Evolutionary conservation across 2,329 filamentous ascomycete genomes (phyloP).

Genomic region (Scedosporium boydii): DNA sequence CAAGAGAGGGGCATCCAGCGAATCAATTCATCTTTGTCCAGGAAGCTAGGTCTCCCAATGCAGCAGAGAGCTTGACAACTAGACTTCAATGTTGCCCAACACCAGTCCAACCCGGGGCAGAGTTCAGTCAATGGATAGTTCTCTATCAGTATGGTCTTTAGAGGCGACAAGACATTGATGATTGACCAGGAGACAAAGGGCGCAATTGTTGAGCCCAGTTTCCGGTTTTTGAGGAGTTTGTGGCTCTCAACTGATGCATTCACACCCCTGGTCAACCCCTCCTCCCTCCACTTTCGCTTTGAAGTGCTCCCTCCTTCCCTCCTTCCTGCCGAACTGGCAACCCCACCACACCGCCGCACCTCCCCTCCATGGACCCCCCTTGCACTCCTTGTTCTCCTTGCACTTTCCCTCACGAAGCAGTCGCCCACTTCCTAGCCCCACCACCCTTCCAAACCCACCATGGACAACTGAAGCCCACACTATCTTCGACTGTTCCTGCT

Average conservation of each 20-base stretch:
- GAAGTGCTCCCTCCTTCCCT: neutral
- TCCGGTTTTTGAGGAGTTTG: neutral
- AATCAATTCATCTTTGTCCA: too few species aligned
- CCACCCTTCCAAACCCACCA: neutral
- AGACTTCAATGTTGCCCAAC: too few species aligned
- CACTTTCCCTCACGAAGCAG: too few species aligned
- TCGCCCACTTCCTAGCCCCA: neutral
- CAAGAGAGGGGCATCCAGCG: too few species aligned
- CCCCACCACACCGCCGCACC: neutral
- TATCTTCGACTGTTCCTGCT: neutral
- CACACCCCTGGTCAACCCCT: neutral
- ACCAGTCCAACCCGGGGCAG: too few species aligned
- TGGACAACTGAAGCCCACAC: neutral
- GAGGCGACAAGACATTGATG: too few species aligned
- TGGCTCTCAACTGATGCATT: neutral
- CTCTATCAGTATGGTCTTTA: too few species aligned
- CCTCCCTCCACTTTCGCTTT: neutral
- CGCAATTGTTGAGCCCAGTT: neutral
- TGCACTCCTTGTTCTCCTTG: neutral
- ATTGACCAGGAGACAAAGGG: neutral
- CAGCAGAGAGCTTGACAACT: too few species aligned
- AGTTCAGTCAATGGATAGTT: too few species aligned
- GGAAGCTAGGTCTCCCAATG: too few species aligned
- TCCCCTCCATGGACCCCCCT: neutral
- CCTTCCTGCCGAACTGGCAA: neutral